Evolutionary conservation across 805 yeast species (phyloP).

Genomic region (Helenozyma baotianmanensis): DNA sequence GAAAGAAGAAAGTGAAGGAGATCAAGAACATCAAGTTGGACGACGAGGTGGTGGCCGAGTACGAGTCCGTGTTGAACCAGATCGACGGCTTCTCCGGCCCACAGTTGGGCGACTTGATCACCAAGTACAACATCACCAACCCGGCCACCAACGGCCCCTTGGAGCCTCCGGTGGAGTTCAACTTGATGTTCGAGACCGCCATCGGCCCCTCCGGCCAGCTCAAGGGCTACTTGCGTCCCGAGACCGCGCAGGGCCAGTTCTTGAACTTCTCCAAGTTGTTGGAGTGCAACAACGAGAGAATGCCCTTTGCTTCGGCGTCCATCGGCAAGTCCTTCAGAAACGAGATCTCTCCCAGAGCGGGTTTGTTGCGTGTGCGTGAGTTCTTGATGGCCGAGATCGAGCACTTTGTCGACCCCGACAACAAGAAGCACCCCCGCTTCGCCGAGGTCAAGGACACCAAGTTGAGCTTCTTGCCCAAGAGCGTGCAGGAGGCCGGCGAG

Average conservation of each 20-base stretch:
- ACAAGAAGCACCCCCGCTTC: slow-evolving; percentile 81
- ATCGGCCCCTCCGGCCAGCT: slow-evolving; percentile 97
- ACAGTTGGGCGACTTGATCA: slow-evolving; percentile 85
- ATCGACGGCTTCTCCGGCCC: slow-evolving; percentile 95
- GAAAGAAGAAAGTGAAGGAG: slow-evolving; percentile 78
- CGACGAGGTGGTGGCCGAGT: slow-evolving; percentile 73
- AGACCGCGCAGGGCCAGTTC: slow-evolving; percentile 99
- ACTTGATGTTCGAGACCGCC: slow-evolving; percentile 98
- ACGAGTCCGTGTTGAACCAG: slow-evolving; percentile 82
- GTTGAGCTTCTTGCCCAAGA: slow-evolving; percentile 79
- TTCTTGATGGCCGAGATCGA: slow-evolving; percentile 99
- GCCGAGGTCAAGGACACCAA: slow-evolving; percentile 66
- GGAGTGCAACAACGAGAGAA: slow-evolving; percentile 90
- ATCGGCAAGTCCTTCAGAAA: slow-evolving; percentile 98
- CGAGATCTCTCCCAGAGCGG: slow-evolving; percentile 98
- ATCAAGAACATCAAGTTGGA: slow-evolving; percentile 88
- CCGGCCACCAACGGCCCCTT: slow-evolving; percentile 85
- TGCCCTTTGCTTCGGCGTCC: slow-evolving; percentile 99
- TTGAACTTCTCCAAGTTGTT: slow-evolving; percentile 89
- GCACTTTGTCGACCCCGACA: slow-evolving; percentile 91
- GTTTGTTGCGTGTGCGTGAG: slow-evolving; percentile 95
- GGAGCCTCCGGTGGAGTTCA: slow-evolving; percentile 91
- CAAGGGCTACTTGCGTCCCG: slow-evolving; percentile 96
- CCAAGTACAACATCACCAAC: slow-evolving; percentile 76
- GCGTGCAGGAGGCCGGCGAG: slow-evolving; percentile 80